Evolutionary conservation across 306 rosid species (phyloP).

Genomic region (Cajanus cajan): DNA sequence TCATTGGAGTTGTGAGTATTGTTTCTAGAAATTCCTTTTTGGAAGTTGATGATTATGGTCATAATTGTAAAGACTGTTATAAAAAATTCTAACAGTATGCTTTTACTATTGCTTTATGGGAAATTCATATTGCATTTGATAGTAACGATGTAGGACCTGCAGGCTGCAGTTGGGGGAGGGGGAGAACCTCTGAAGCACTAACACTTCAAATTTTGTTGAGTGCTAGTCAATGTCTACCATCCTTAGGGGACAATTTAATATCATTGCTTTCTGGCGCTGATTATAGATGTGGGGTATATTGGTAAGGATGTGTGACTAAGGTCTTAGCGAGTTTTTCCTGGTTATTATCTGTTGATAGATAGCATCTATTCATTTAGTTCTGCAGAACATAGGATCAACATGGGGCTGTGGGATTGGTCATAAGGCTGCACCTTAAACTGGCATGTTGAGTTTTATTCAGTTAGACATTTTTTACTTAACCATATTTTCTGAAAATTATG

Average conservation of each 20-base stretch:
- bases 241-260: background rate
- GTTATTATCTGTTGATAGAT: conserved; percentile 12
- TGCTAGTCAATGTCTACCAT: background rate
- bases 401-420: background rate
- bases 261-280: background rate
- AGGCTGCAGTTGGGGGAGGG: background rate
- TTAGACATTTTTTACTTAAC: background rate
- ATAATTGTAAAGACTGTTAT: background rate
- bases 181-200: background rate
- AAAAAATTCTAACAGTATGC: background rate
- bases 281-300: background rate
- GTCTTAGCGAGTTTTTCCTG: background rate
- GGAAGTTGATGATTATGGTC: conserved; percentile 9
- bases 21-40: background rate
- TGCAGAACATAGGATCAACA: background rate
- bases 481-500: background rate
- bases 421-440: background rate
- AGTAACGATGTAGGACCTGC: background rate
- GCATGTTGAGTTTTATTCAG: background rate
- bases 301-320: background rate
- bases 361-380: background rate
- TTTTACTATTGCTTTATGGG: background rate
- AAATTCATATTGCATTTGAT: background rate
- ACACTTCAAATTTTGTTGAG: conserved; percentile 5
- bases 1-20: conserved; percentile 87